phyloP scores from a whole-genome alignment of 2,329 filamentous ascomycete species.

The Diaporthe vexans region DNA sequence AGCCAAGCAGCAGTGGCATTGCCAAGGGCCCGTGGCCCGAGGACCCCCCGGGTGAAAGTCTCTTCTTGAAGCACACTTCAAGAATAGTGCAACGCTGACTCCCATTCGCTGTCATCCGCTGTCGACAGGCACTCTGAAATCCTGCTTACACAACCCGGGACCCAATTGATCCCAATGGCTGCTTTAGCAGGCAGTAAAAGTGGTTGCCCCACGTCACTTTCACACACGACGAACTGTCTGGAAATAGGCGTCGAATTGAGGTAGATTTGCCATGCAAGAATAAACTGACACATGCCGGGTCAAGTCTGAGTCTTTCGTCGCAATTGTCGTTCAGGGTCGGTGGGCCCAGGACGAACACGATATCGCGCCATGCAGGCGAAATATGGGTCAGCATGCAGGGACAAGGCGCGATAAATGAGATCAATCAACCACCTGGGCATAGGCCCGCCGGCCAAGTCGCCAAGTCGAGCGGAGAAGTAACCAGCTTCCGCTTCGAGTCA shows the following conservation, averaged over 20 bases:
- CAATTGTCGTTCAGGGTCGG: too few species aligned
- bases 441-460: constrained; percentile 13
- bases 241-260: background rate
- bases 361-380: constrained; percentile 18
- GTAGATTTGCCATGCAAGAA: background rate
- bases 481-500: constrained; percentile 29
- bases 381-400: constrained; percentile 17
- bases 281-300: background rate
- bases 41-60: constrained; percentile 43
- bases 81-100: constrained; percentile 10
- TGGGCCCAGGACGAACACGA: background rate
- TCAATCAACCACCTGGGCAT: background rate
- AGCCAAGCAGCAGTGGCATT: too few species aligned
- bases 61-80: constrained; percentile 46
- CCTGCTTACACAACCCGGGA: background rate
- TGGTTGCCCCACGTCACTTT: background rate
- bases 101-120: constrained; percentile 27
- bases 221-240: background rate
- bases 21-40: background rate
- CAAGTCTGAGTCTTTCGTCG: too few species aligned
- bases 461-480: constrained; percentile 24
- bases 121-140: background rate
- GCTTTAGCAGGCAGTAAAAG: too few species aligned
- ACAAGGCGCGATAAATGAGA: constrained; percentile 19
- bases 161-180: background rate